Conservation (phyloP, 768 basidiomycete genomes). For the Chalciporus pseudorubinellus region DNA sequence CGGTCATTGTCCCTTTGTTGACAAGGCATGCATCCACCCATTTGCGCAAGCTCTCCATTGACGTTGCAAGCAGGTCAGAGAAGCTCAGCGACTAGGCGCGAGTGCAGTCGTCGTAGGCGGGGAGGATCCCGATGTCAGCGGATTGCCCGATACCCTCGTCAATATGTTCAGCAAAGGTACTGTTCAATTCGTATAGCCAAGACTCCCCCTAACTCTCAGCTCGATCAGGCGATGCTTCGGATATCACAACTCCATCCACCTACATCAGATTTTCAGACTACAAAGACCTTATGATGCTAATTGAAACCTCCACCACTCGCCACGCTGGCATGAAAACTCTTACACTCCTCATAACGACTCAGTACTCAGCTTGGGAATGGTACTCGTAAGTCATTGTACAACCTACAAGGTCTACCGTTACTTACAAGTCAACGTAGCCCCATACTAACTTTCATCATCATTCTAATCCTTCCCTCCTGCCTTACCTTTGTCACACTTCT, state of each 20-base stretch:
- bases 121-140: conserved; percentile 59
- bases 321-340: conserved; percentile 75
- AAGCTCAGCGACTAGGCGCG: conserved; percentile 72
- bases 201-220: conserved; percentile 2
- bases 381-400: conserved; percentile 60
- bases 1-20: conserved; percentile 87
- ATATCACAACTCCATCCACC: conserved; percentile 79
- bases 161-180: conserved; percentile 93
- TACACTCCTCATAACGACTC: conserved; percentile 72
- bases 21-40: conserved; percentile 52
- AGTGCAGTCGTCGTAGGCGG: conserved; percentile 92
- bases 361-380: conserved; percentile 89
- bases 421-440: conserved; percentile 46
- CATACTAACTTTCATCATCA: conserved; percentile 81
- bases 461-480: conserved; percentile 85
- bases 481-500: conserved; percentile 88
- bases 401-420: conserved; percentile 5
- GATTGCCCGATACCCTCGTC: conserved; percentile 71
- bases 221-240: conserved; percentile 72
- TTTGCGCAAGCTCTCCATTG: not conserved
- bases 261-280: conserved; percentile 89
- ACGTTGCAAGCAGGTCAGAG: conserved; percentile 38
- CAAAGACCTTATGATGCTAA: conserved; percentile 61
- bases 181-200: conserved; percentile 31
- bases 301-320: conserved; percentile 71